Evolutionary conservation across 345 rosid species (phyloP), one percentile per base, ranked within the genome.

Genomic region (Eucalyptus virginea): DNA sequence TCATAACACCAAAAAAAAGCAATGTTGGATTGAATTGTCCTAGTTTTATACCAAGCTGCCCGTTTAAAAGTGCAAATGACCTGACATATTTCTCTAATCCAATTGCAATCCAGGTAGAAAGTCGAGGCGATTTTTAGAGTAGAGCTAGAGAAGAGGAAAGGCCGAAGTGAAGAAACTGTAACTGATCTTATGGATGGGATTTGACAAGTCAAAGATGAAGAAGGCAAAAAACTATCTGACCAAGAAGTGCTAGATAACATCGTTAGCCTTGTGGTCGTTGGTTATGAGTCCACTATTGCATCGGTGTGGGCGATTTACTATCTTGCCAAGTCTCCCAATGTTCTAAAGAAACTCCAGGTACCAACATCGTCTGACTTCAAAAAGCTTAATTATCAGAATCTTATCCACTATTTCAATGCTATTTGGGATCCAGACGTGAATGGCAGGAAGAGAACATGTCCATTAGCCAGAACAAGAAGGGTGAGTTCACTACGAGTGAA

Each of bases 151-250:
- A 90, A 92, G 90, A 92, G 90, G 89, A 92, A 89, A 90, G 90
- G 42, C 40, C 60, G 51, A 9, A 90, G 24, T 65, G 67, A 44
- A 54, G 88, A 88, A 45, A 86, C 42, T 4, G 60, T 40, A 37
- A 88, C 90, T 24, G 95, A 92, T 90, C 89, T 93, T 13, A 91
- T 93, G 95, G 94, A 94, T 62, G 93, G 93, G 9, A 80, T 93
- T 58, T 88, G 91, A 91, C 89, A 90, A 69, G 88, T 93, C 17
- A 89, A 88, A 88, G 93, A 93, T 15, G 95, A 92, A 6, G 86
- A 91, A 80, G 96, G 94, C 1, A 30, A 89, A 28, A 67, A 87
- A 49, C 87, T 93, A 85, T 93, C 92, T 49, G 93, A 94, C 48
- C 87, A 90, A 77, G 92, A 94, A 88, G 89, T 92, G 62, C 7